A percentile compares a stretch with the other conserved stretches of the same genome.
Evolutionary conservation across 768 basidiomycete genomes (phyloP).

Genomic region (Fistulinella prunicolor): DNA sequence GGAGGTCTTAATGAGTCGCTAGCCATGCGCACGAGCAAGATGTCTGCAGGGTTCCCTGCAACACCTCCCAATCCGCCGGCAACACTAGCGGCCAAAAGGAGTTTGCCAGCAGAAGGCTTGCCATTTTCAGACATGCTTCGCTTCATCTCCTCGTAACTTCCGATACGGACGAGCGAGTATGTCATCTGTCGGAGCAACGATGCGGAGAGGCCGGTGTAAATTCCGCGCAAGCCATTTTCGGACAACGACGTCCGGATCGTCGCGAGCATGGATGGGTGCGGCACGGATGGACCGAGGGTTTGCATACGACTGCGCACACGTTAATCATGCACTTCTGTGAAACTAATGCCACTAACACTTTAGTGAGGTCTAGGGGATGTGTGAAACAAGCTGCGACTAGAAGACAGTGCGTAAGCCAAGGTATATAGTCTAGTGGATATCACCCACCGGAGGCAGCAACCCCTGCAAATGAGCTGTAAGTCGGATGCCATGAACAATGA

Average conservation of each 20-base stretch:
- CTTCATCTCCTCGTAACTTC: slow-evolving; percentile 79
- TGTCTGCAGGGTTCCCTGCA: slow-evolving; percentile 79
- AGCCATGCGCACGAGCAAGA: slow-evolving; percentile 82
- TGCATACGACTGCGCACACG: slow-evolving; percentile 67
- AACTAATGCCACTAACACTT: slow-evolving; percentile 55
- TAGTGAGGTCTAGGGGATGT: slow-evolving; percentile 81
- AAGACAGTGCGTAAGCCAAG: slow-evolving; percentile 7
- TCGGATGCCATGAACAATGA: not conserved
- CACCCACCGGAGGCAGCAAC: slow-evolving; percentile 61
- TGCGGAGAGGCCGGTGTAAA: slow-evolving; percentile 81
- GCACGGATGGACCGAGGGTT: slow-evolving; percentile 52
- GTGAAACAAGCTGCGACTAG: slow-evolving; percentile 79
- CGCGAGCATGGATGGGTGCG: slow-evolving; percentile 60
- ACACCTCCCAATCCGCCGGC: slow-evolving; percentile 82
- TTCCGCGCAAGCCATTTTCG: slow-evolving; percentile 65
- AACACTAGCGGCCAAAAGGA: slow-evolving; percentile 62
- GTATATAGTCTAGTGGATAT: not conserved
- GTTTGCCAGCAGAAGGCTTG: slow-evolving; percentile 49
- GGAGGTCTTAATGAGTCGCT: slow-evolving; percentile 76
- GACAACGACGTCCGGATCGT: slow-evolving; percentile 64
- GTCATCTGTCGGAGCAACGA: slow-evolving; percentile 89
- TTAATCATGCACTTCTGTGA: slow-evolving; percentile 1
- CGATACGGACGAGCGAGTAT: slow-evolving; percentile 83
- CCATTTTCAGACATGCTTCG: slow-evolving; percentile 47
- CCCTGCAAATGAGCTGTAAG: slow-evolving; percentile 36